Evolutionary conservation across 2,329 filamentous ascomycete genomes (phyloP).

Genomic region (Fusarium oxysporum): DNA sequence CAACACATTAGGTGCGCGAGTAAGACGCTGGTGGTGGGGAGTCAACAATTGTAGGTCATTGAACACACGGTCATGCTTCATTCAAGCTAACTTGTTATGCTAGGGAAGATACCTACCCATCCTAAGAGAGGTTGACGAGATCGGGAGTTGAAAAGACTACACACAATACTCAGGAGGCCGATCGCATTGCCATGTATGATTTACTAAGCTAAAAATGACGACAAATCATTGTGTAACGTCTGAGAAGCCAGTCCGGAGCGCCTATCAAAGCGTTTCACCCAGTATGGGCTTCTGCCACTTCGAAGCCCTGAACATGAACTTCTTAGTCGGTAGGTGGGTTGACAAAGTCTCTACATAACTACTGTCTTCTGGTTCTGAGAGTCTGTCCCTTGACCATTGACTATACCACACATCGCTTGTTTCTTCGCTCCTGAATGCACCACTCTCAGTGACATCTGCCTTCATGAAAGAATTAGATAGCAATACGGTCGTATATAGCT

Average conservation of each 20-base stretch:
- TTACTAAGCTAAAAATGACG: not conserved
- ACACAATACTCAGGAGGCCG: not conserved
- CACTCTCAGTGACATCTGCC: not conserved
- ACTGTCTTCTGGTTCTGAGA: not conserved
- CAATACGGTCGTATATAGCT: constrained; percentile 12
- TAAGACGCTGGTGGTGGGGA: constrained; percentile 93
- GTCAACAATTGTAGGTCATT: constrained; percentile 77
- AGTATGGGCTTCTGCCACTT: not conserved
- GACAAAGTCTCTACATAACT: not conserved
- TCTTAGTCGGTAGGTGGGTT: not conserved
- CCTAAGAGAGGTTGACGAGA: constrained; percentile 16
- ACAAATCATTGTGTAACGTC: not conserved
- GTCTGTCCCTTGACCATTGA: not conserved
- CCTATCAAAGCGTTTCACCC: not conserved
- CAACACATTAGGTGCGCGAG: constrained; percentile 77
- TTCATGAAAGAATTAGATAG: not conserved
- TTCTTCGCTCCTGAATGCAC: not conserved
- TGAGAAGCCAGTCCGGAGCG: not conserved
- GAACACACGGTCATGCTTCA: not conserved
- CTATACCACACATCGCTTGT: not conserved
- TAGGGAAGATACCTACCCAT: constrained; percentile 71
- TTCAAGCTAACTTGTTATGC: constrained; percentile 2
- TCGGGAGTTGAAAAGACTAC: not conserved
- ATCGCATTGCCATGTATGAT: not conserved
- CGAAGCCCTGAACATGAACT: not conserved